Evolutionary conservation across 352 stramenopile genomes (phyloP).

Genomic region (Phytopythium montanum): DNA sequence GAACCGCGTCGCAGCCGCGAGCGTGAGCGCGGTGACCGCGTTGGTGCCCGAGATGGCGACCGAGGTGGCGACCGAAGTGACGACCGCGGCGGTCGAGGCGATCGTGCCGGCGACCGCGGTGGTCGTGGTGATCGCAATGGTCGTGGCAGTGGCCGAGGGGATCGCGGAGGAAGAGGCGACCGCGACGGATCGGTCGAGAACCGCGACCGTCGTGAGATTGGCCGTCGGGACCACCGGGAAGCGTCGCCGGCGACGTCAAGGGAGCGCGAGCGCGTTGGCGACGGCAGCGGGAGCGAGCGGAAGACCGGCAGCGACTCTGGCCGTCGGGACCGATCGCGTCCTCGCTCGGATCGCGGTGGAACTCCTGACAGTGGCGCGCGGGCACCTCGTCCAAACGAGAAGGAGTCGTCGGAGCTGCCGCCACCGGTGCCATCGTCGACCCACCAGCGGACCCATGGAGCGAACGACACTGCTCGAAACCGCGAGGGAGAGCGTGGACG

Average conservation of each 20-base stretch:
- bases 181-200: constrained; percentile 5
- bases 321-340: neutral
- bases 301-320: neutral
- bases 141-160: constrained; percentile 17
- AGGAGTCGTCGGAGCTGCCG: neutral
- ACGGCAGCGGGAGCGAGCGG: neutral
- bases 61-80: constrained; percentile 9
- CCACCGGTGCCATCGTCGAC: neutral
- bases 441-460: neutral
- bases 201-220: constrained; percentile 1
- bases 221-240: neutral
- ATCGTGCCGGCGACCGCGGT: constrained; percentile 5
- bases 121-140: constrained; percentile 19
- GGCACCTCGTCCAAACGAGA: neutral
- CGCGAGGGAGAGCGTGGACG: neutral
- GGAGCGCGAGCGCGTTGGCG: neutral
- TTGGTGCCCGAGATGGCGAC: constrained; percentile 16
- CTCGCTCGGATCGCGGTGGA: neutral
- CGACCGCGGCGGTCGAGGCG: constrained; percentile 15
- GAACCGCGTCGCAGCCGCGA: constrained; percentile 15
- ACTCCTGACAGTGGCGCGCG: neutral
- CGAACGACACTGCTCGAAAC: neutral
- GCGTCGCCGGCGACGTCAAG: neutral
- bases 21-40: constrained; percentile 20
- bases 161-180: constrained; percentile 17